phyloP scores from a whole-genome alignment of 2,329 filamentous ascomycete genomes.

The Penicillium palitans region DNA sequence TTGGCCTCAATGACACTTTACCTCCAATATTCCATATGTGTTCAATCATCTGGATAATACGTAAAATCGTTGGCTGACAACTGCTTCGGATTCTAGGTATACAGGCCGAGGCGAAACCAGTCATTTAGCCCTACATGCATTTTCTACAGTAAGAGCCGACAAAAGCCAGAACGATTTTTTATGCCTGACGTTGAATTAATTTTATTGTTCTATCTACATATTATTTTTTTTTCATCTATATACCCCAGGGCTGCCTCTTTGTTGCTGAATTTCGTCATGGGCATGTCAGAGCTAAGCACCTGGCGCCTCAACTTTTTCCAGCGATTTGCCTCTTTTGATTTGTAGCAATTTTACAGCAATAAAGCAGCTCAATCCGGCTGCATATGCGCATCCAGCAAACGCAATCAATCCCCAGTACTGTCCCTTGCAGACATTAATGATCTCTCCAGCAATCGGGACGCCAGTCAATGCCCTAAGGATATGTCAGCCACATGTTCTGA shows the following conservation, averaged over 20 bases:
- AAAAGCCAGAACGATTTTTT: no score
- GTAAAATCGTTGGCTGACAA: background rate
- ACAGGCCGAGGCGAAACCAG: background rate
- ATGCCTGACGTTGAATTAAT: background rate
- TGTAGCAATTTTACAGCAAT: constrained; percentile 10
- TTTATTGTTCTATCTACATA: background rate
- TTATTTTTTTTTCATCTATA: background rate
- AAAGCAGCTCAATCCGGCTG: constrained; percentile 19
- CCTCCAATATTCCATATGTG: background rate
- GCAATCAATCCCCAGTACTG: constrained; percentile 31
- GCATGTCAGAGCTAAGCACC: constrained; percentile 8
- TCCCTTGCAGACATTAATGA: constrained; percentile 31
- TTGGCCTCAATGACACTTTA: background rate
- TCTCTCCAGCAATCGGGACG: constrained; percentile 29
- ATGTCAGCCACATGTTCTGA: constrained; percentile 5
- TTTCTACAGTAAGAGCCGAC: background rate
- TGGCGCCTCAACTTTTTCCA: background rate
- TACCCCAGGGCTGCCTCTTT: background rate
- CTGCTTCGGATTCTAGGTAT: no score
- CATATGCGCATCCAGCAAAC: constrained; percentile 20
- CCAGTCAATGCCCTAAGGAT: constrained; percentile 26
- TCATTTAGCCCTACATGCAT: background rate
- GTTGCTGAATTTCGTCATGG: constrained; percentile 4
- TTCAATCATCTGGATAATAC: background rate
- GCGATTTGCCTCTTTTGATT: constrained; percentile 3